Conservation (phyloP, 2,329 filamentous ascomycete genomes). For the Raffaelea ambrosiae region DNA sequence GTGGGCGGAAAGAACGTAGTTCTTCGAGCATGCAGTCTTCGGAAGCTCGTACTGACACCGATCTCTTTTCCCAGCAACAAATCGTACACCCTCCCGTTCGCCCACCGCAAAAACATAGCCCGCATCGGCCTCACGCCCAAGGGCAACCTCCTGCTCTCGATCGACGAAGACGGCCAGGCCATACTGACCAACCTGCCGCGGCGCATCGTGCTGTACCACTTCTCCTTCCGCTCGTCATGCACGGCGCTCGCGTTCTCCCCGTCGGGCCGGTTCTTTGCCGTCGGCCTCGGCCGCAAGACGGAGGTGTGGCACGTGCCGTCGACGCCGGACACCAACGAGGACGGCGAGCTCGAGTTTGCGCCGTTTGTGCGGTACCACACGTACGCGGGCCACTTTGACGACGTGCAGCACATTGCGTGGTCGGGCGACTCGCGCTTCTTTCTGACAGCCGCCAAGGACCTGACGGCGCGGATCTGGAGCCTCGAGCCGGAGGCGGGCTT, state of each 20-base stretch:
- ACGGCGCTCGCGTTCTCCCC: constrained; percentile 85
- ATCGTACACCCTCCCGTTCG: constrained; percentile 78
- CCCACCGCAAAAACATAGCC: constrained; percentile 88
- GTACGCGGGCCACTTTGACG: constrained; percentile 83
- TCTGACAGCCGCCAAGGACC: constrained; percentile 80
- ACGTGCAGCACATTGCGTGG: constrained; percentile 82
- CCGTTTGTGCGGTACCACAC: constrained; percentile 85
- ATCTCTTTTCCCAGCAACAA: constrained; percentile 61
- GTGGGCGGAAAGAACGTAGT: too few species aligned
- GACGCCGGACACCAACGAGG: constrained; percentile 68
- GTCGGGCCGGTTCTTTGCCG: constrained; percentile 83
- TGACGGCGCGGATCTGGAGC: constrained; percentile 94
- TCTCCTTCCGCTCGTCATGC: constrained; percentile 82
- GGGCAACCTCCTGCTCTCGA: constrained; percentile 83
- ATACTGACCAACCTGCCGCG: constrained; percentile 87
- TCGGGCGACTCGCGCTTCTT: constrained; percentile 95
- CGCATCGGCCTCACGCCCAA: constrained; percentile 80
- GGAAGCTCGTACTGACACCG: constrained; percentile 22
- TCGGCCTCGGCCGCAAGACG: constrained; percentile 75
- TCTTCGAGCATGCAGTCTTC: too few species aligned
- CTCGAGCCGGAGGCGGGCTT: constrained; percentile 80
- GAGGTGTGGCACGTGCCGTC: constrained; percentile 96
- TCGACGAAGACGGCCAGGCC: constrained; percentile 90
- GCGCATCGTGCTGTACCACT: constrained; percentile 82
- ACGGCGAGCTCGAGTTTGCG: constrained; percentile 85